These are phyloP conservation scores for Hypoxylon subgilvum DNA, from an alignment of 495 filamentous ascomycete genomes.

Conservation along the genomic window DNA sequence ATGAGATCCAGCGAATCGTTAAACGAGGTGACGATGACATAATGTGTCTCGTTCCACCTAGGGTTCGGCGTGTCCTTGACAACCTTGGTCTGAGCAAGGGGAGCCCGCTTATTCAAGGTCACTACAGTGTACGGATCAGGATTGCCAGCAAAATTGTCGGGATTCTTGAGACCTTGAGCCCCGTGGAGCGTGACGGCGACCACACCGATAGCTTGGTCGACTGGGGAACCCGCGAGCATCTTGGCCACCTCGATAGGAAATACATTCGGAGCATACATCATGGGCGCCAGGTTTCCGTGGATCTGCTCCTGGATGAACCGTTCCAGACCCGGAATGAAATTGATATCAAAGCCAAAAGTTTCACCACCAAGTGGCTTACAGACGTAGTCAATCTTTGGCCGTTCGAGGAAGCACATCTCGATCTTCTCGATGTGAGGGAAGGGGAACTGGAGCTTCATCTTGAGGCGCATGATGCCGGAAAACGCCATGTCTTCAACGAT, in stretches of 20 bases:
- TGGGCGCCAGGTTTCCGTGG: conserved; percentile 86
- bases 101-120: conserved; percentile 80
- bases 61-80: conserved; percentile 84
- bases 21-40: conserved; percentile 88
- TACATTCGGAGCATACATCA: conserved; percentile 97
- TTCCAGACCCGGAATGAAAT: conserved; percentile 94
- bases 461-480: conserved; percentile 90
- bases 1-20: conserved; percentile 82
- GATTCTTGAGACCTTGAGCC: conserved; percentile 89
- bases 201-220: conserved; percentile 96
- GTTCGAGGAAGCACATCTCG: conserved; percentile 84
- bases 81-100: conserved; percentile 87
- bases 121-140: conserved; percentile 89
- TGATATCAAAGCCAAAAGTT: conserved; percentile 95
- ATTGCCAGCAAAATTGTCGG: conserved; percentile 90
- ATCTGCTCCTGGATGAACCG: conserved; percentile 95
- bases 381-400: conserved; percentile 83
- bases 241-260: conserved; percentile 99
- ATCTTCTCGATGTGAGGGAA: conserved; percentile 94
- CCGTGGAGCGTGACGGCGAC: conserved; percentile 89
- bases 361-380: conserved; percentile 98
- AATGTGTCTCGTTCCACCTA: conserved; percentile 94
- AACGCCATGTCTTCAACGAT: conserved; percentile 98
- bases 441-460: conserved; percentile 93
- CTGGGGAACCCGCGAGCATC: conserved; percentile 92